phyloP scores from a whole-genome alignment of 2,329 filamentous ascomycete species.

The Hymenoscyphus occultus region DNA sequence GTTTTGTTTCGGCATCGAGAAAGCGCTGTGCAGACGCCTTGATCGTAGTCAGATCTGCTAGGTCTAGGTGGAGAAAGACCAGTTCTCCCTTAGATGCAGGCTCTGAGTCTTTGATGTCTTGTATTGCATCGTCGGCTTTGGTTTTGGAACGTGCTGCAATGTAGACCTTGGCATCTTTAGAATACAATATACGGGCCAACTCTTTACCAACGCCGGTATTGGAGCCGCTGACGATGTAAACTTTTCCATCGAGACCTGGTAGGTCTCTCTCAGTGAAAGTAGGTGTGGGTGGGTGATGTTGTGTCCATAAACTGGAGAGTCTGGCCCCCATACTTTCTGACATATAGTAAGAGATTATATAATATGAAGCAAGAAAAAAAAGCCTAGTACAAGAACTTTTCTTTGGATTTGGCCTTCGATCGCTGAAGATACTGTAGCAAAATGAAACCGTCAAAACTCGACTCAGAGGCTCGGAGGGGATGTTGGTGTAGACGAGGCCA shows the following conservation, averaged over 20 bases:
- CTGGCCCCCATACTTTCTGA: not conserved
- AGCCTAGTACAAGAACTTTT: too few relatives aligned
- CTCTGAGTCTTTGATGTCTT: conserved; percentile 32
- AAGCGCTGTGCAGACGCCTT: conserved; percentile 38
- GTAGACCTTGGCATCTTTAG: conserved; percentile 42
- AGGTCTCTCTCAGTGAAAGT: conserved; percentile 43
- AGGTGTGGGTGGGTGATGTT: conserved; percentile 38
- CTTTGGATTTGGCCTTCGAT: too few relatives aligned
- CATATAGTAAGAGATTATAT: too few relatives aligned
- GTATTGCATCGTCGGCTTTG: conserved; percentile 33
- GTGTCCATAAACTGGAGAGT: conserved; percentile 6
- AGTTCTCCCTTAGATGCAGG: conserved; percentile 33
- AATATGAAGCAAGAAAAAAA: too few relatives aligned
- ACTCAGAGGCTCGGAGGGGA: too few relatives aligned
- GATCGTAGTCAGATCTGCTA: conserved; percentile 39
- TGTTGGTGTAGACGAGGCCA: too few relatives aligned
- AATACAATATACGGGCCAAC: conserved; percentile 40
- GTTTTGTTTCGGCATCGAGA: conserved; percentile 32
- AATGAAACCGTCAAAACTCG: too few relatives aligned
- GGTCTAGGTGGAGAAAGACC: conserved; percentile 37
- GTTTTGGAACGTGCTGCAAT: conserved; percentile 40
- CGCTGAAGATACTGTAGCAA: too few relatives aligned
- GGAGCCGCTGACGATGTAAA: conserved; percentile 42
- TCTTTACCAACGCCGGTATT: conserved; percentile 38
- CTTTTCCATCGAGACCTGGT: conserved; percentile 39